phyloP scores from a whole-genome alignment of 352 stramenopile genomes.

The Phytophthora agathidicida region DNA sequence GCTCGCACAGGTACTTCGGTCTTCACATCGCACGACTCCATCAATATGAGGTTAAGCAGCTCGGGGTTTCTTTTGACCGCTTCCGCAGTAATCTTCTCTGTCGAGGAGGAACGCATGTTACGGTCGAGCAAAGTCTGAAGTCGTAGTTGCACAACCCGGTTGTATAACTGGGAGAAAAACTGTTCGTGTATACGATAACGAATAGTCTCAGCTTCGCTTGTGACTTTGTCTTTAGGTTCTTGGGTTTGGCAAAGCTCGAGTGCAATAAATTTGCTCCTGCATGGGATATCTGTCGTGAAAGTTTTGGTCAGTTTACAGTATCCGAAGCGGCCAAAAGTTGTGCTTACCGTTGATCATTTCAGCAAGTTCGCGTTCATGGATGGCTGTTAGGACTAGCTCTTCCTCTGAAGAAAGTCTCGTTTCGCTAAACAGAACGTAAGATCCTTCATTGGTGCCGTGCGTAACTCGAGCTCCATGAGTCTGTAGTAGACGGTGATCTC shows the following conservation, averaged over 20 bases:
- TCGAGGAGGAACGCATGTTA: slow-evolving; percentile 10
- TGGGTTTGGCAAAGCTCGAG: slow-evolving; percentile 72
- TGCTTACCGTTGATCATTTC: slow-evolving; percentile 58
- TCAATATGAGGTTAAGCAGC: slow-evolving; percentile 50
- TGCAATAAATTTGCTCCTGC: slow-evolving; percentile 65
- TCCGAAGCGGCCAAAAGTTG: too few relatives aligned
- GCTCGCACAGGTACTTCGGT: slow-evolving; percentile 44
- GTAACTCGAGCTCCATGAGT: slow-evolving; percentile 71
- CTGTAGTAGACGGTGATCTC: slow-evolving; percentile 34
- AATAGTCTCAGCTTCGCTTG: slow-evolving; percentile 44
- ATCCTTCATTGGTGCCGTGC: slow-evolving; percentile 59
- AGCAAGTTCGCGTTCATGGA: slow-evolving; percentile 69
- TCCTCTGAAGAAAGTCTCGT: slow-evolving; percentile 71
- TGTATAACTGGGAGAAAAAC: slow-evolving; percentile 43
- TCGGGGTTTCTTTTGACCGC: slow-evolving; percentile 21
- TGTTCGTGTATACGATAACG: slow-evolving; percentile 50
- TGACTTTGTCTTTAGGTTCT: slow-evolving; percentile 48
- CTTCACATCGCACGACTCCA: slow-evolving; percentile 59
- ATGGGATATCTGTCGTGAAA: slow-evolving; percentile 54
- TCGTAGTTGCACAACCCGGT: slow-evolving; percentile 29
- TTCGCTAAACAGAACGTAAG: slow-evolving; percentile 77
- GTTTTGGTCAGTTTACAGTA: too few relatives aligned
- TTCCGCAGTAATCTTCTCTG: slow-evolving; percentile 27
- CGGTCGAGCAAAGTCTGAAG: slow-evolving; percentile 14
- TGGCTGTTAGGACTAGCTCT: slow-evolving; percentile 65